Evolutionary conservation across 2,329 filamentous ascomycete species (phyloP), one percentile per base, ranked within the genome.

Genomic region (Hortaea sp.): DNA sequence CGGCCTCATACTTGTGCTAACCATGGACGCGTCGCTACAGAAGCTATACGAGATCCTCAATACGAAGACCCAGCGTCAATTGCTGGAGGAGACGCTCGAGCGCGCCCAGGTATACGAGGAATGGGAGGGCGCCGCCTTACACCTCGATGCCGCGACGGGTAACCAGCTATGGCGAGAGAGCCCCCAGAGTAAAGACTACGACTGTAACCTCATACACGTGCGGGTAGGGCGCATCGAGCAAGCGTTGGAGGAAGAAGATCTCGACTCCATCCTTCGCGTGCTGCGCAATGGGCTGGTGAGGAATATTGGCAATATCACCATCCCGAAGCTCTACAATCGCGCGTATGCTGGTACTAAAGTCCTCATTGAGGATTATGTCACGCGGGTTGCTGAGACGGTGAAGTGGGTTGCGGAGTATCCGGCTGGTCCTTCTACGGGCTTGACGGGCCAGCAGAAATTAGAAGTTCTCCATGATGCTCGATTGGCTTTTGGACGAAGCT

Each of bases 281-380:
- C 73, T 95, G 35, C 82, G 88, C 28, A 88, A 86, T 10, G 88
- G 77, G 7, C 66, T 79, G 32, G 72, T 94, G 29, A 81, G 89
- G 32, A 95, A 95, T 59, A 72, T 94, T n/a, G 89, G 88, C 48
- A 94, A 94, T 62, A 94, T 95, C 56, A 87, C 86, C 1, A 78
- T 83, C 1, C 80, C 86, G 2, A 81, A 81, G 52, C 72, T 95
- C 1, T 95, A 88, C 69, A 89, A 89, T 57, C 78, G 83, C 48
- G 84, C 87, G 9, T 92, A 92, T 61, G 84, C 85, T 1, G 89
- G 89, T 11, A 95, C 89, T 1, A 95, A 95, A 63, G 78, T 85
- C 44, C 69, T 95, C 41, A 94, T 95, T 51, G 88, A 95, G 61
- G 85, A 94, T 64, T 95, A 95, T 61, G 82, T 94, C 51, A 81